Evolutionary conservation across 1,139 yeast species (phyloP).

Genomic region (Yamadazyma aaseri): DNA sequence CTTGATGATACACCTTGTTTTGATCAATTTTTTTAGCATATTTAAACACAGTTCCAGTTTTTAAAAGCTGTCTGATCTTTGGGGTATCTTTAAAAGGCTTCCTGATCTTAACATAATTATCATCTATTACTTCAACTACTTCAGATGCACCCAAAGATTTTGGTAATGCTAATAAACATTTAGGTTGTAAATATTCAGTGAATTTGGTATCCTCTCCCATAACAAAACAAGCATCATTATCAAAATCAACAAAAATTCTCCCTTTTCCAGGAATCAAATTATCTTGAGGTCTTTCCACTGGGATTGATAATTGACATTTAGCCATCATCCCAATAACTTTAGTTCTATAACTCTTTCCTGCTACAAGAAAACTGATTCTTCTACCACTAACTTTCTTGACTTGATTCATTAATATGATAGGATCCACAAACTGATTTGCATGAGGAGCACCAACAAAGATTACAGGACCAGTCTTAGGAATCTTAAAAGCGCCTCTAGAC

Average conservation of each 20-base stretch:
- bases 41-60: slow-evolving; percentile 62
- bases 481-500: slow-evolving; percentile 85
- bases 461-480: slow-evolving; percentile 82
- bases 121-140: slow-evolving; percentile 66
- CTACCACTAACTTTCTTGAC: slow-evolving; percentile 70
- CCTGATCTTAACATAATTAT: slow-evolving; percentile 66
- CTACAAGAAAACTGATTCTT: slow-evolving; percentile 72
- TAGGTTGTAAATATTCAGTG: slow-evolving; percentile 59
- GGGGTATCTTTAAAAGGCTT: slow-evolving; percentile 66
- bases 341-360: slow-evolving; percentile 73
- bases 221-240: slow-evolving; percentile 45
- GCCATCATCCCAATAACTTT: slow-evolving; percentile 75
- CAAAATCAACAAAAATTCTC: slow-evolving; percentile 51
- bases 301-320: slow-evolving; percentile 74
- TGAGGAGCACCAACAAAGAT: slow-evolving; percentile 98
- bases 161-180: slow-evolving; percentile 78
- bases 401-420: slow-evolving; percentile 79
- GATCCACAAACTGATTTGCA: slow-evolving; percentile 95
- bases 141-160: slow-evolving; percentile 77
- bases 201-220: slow-evolving; percentile 71
- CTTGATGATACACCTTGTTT: slow-evolving; percentile 73
- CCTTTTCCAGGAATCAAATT: slow-evolving; percentile 64
- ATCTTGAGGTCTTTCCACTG: slow-evolving; percentile 92
- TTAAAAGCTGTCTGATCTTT: slow-evolving; percentile 41
- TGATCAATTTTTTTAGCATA: slow-evolving; percentile 85